Percentiles rank a stretch among this genome's conserved stretches.
Evolutionary conservation across 257 asterid genomes (phyloP).

Genomic region (Scutellaria galericulata): DNA sequence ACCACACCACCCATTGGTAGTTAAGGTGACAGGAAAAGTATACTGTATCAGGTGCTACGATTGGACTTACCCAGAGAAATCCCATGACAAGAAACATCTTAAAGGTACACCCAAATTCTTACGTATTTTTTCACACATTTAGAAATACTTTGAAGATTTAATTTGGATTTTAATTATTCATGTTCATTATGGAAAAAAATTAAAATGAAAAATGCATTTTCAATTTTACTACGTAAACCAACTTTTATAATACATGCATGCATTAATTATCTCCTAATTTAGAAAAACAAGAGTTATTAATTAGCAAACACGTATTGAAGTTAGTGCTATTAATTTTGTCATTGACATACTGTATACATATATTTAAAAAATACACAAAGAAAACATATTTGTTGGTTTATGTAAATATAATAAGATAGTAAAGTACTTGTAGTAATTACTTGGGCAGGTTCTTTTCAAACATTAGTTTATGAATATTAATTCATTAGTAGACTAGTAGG

Average conservation of each 20-base stretch:
- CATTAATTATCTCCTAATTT: neutral
- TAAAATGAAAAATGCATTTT: neutral
- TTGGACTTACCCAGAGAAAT: slow-evolving; percentile 63
- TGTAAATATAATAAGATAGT: too few species aligned
- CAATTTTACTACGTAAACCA: neutral
- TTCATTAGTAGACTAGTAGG: neutral
- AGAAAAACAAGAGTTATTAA: neutral
- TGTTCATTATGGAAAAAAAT: neutral
- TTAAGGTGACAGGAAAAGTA: slow-evolving; percentile 77
- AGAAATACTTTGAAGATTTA: neutral
- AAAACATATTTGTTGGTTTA: too few species aligned
- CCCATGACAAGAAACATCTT: slow-evolving; percentile 74
- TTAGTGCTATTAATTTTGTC: too few species aligned
- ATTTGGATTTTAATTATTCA: neutral
- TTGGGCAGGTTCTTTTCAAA: too few species aligned
- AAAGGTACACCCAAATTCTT: slow-evolving; percentile 48
- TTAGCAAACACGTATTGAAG: too few species aligned
- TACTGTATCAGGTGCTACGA: slow-evolving; percentile 76
- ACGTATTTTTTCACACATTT: neutral
- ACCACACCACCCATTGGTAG: slow-evolving; percentile 46
- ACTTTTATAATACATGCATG: neutral
- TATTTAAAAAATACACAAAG: too few species aligned
- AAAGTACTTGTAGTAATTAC: too few species aligned
- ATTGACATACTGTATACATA: too few species aligned
- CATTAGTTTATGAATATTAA: too few species aligned